These are phyloP conservation scores for Zalaria obscura DNA, from an alignment of 2,329 filamentous ascomycete genomes.

Conservation along the genomic window DNA sequence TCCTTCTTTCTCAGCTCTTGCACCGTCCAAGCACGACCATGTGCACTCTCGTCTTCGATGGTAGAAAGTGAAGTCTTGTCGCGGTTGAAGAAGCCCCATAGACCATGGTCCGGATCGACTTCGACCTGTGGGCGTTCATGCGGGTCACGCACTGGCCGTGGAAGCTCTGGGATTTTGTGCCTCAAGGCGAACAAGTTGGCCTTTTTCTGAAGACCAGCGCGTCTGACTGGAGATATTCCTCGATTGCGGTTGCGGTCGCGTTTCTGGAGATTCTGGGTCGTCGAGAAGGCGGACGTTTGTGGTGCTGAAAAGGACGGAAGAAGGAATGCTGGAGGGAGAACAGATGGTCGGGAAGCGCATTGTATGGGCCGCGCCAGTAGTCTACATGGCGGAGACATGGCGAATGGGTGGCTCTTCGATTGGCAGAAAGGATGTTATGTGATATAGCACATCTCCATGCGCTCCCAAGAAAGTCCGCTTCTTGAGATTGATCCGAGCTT, in stretches of 20 bases:
- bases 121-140: conserved; percentile 41
- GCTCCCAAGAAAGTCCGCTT: too few relatives aligned
- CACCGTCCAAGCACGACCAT: conserved; percentile 73
- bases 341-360: not conserved
- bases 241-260: conserved; percentile 64
- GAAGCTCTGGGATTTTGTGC: conserved; percentile 50
- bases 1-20: conserved; percentile 78
- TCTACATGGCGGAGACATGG: conserved; percentile 3
- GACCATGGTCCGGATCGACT: conserved; percentile 62
- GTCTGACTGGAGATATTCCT: conserved; percentile 67
- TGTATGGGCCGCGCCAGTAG: conserved; percentile 2
- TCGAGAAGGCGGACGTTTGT: conserved; percentile 16
- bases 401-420: too few relatives aligned
- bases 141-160: conserved; percentile 50
- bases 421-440: too few relatives aligned
- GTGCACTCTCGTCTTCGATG: conserved; percentile 54
- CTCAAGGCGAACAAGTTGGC: conserved; percentile 52
- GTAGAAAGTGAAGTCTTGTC: conserved; percentile 54
- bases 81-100: conserved; percentile 82
- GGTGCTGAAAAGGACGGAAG: conserved; percentile 22
- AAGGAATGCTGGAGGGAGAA: conserved; percentile 17
- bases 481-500: too few relatives aligned
- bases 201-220: conserved; percentile 51
- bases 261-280: conserved; percentile 10
- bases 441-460: too few relatives aligned